Conservation (phyloP, 768 basidiomycete species). For the Hysterangium stoloniferum region DNA sequence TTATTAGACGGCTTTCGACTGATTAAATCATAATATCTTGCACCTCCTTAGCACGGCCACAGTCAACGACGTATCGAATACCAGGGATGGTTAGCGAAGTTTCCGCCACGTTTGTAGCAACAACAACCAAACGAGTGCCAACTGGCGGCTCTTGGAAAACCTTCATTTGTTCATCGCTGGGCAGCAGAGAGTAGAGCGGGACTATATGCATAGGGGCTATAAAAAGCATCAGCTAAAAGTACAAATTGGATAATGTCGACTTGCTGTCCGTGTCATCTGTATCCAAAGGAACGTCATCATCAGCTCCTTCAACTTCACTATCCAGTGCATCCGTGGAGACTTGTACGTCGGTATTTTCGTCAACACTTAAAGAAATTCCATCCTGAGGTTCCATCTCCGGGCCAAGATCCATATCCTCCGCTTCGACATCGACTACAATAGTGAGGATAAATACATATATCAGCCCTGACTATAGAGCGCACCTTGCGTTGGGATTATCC, state of each 20-base stretch:
- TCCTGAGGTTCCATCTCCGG: background rate
- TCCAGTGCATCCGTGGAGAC: conserved; percentile 46
- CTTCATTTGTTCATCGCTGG: conserved; percentile 91
- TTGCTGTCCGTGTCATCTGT: conserved; percentile 26
- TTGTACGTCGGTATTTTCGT: conserved; percentile 64
- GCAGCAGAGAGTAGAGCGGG: conserved; percentile 85
- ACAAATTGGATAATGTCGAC: conserved; percentile 15
- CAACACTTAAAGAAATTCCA: conserved; percentile 41
- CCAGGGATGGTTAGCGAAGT: conserved; percentile 96
- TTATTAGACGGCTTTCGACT: background rate
- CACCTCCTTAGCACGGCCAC: conserved; percentile 92
- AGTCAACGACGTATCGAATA: conserved; percentile 96
- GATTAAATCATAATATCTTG: conserved; percentile 4
- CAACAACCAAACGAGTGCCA: conserved; percentile 80
- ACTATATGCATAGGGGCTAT: conserved; percentile 79
- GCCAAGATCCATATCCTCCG: conserved; percentile 74
- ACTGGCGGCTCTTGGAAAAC: conserved; percentile 83
- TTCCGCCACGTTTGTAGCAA: conserved; percentile 95
- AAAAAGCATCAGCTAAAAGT: background rate
- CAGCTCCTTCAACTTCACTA: conserved; percentile 55
- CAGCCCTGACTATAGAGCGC: conserved; percentile 2
- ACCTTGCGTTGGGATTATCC: conserved; percentile 45
- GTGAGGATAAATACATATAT: background rate
- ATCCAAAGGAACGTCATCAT: conserved; percentile 27
- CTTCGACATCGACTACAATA: conserved; percentile 59